Percentiles rank a stretch among this genome's conserved stretches.
Evolutionary conservation across 768 basidiomycete genomes (phyloP).

Genomic region (Macrocybe gigantea): DNA sequence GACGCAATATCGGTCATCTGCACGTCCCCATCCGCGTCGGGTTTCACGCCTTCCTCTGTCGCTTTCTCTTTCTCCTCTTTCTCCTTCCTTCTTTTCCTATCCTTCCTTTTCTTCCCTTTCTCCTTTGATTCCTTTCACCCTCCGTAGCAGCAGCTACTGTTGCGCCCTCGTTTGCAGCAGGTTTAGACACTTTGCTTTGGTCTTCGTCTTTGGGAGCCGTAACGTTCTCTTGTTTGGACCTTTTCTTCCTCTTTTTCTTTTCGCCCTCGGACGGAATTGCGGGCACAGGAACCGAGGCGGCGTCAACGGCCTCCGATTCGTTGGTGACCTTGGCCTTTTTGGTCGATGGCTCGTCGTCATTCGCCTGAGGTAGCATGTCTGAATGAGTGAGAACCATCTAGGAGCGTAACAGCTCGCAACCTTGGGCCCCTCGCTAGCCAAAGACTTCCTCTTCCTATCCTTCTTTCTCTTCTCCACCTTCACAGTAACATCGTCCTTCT

Average conservation of each 20-base stretch:
- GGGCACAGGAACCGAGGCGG: no score
- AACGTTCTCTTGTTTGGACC: no score
- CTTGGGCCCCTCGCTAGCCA: slow-evolving; percentile 15
- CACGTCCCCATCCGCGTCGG: slow-evolving; percentile 10
- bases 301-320: slow-evolving; percentile 3
- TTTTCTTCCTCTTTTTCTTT: no score
- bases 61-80: slow-evolving; percentile 9
- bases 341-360: neutral
- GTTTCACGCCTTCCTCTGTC: slow-evolving; percentile 5
- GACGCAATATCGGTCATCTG: no score
- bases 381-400: neutral
- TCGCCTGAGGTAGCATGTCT: neutral
- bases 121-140: slow-evolving; percentile 6
- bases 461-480: slow-evolving; percentile 17
- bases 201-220: no score
- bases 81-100: slow-evolving; percentile 21
- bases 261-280: no score
- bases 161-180: no score
- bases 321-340: slow-evolving; percentile 16
- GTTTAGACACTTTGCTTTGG: no score
- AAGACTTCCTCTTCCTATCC: slow-evolving; percentile 15
- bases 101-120: slow-evolving; percentile 9
- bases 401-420: slow-evolving; percentile 8
- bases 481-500: slow-evolving; percentile 12
- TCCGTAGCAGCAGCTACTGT: neutral